Evolutionary conservation across 768 basidiomycete species (phyloP).

Genomic region (Lentinula sp.): DNA sequence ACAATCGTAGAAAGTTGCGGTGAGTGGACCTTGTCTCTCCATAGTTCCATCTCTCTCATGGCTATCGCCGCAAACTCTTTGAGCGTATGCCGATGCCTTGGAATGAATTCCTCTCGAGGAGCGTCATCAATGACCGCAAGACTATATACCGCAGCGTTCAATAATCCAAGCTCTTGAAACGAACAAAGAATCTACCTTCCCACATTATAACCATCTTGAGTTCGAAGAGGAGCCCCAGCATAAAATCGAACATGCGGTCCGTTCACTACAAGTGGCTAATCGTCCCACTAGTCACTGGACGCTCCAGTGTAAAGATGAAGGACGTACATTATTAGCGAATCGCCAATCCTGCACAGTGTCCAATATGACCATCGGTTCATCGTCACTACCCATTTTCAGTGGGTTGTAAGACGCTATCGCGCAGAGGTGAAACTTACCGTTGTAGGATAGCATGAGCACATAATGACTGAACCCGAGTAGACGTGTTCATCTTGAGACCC

Average conservation of each 20-base stretch:
- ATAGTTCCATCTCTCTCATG: constrained; percentile 94
- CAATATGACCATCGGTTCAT: constrained; percentile 83
- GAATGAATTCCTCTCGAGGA: constrained; percentile 79
- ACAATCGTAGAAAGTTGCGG: background rate
- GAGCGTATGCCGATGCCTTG: constrained; percentile 83
- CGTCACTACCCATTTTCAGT: constrained; percentile 40
- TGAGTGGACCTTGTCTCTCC: constrained; percentile 76
- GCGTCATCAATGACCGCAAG: constrained; percentile 81
- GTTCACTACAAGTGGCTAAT: constrained; percentile 65
- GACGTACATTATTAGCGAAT: constrained; percentile 72
- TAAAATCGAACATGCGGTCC: constrained; percentile 77
- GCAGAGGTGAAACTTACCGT: constrained; percentile 37
- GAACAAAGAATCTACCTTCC: constrained; percentile 46
- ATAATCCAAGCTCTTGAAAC: background rate
- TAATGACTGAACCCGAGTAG: constrained; percentile 60
- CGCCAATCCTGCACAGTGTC: constrained; percentile 84
- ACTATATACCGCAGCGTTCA: constrained; percentile 16
- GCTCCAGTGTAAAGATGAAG: background rate
- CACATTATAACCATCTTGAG: constrained; percentile 86
- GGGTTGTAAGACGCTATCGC: background rate
- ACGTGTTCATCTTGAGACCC: constrained; percentile 34
- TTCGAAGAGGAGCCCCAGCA: constrained; percentile 85
- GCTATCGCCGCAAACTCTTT: constrained; percentile 94
- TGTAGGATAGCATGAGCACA: constrained; percentile 82
- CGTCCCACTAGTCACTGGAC: background rate